phyloP scores from a whole-genome alignment of 257 asterid species.

The Salvia rosmarinus region DNA sequence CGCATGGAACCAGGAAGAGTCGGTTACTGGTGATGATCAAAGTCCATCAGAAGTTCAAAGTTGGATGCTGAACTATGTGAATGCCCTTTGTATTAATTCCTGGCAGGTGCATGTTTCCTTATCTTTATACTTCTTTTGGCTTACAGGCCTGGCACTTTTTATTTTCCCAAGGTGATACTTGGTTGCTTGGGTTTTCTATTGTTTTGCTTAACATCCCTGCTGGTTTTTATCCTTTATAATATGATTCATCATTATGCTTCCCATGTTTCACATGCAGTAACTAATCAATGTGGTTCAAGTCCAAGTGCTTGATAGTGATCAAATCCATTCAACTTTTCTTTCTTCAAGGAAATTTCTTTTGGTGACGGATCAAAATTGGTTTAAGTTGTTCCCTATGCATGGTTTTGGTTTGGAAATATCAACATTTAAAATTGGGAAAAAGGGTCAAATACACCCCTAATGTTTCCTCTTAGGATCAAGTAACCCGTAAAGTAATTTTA shows the following conservation, averaged over 20 bases:
- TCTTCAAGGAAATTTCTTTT: neutral
- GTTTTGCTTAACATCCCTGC: constrained; percentile 19
- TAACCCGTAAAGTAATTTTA: neutral
- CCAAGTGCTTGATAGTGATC: neutral
- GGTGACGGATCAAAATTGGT: neutral
- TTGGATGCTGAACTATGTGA: constrained; percentile 75
- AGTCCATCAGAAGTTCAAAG: constrained; percentile 47
- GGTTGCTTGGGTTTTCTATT: constrained; percentile 8
- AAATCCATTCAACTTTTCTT: neutral
- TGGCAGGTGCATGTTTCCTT: constrained; percentile 78
- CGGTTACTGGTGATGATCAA: constrained; percentile 39
- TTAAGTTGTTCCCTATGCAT: neutral
- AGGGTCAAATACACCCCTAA: neutral
- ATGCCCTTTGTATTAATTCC: constrained; percentile 88
- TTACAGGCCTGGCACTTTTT: neutral
- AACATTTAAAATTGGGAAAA: neutral
- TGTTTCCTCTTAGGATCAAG: neutral
- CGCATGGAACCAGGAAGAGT: constrained; percentile 48
- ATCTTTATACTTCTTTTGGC: constrained; percentile 21
- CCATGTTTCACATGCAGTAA: constrained; percentile 5
- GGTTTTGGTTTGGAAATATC: constrained; percentile 1
- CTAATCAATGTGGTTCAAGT: constrained; percentile 1
- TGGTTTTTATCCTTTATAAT: constrained; percentile 6
- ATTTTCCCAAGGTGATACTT: neutral
- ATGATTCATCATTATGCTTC: neutral